A percentile compares a stretch with the other conserved stretches of the same genome.
Evolutionary conservation across 257 asterid genomes (phyloP).

Genomic region (Haberlea rhodopensis): DNA sequence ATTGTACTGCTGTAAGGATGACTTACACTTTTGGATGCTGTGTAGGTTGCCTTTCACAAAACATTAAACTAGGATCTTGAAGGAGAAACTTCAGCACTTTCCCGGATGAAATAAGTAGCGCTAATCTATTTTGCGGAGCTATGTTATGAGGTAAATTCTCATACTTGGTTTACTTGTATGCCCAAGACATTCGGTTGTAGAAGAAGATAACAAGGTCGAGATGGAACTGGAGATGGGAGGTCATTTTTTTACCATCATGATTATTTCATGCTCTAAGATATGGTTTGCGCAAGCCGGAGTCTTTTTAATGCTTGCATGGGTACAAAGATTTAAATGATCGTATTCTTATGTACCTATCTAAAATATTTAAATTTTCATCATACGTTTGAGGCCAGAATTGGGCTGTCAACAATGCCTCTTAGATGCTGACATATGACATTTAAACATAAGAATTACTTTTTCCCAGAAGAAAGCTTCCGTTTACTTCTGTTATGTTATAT

Average conservation of each 20-base stretch:
- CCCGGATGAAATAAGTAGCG: constrained; percentile 21
- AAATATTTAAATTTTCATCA: no score
- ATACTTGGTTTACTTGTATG: constrained; percentile 18
- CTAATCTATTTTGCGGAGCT: constrained; percentile 10
- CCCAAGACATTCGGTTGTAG: not conserved
- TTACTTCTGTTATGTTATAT: no score
- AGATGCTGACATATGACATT: no score
- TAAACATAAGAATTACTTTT: no score
- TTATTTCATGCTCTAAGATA: not conserved
- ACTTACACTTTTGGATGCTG: constrained; percentile 10
- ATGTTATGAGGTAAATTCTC: constrained; percentile 25
- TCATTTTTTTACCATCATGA: no score
- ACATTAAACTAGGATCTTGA: constrained; percentile 38
- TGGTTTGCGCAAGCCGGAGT: not conserved
- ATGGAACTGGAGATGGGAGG: not conserved
- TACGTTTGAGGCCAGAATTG: not conserved
- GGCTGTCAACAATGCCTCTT: no score
- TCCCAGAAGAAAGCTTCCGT: no score
- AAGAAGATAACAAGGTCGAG: not conserved
- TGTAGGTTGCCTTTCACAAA: constrained; percentile 91
- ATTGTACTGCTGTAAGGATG: constrained; percentile 2
- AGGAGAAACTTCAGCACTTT: constrained; percentile 12
- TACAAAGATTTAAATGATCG: not conserved
- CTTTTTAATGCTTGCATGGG: not conserved
- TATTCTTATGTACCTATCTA: not conserved